Percentiles rank a stretch among this genome's conserved stretches.
These are phyloP conservation scores for Xylaria polymorpha DNA, from an alignment of 2,329 filamentous ascomycete genomes.

Conservation along the genomic window DNA sequence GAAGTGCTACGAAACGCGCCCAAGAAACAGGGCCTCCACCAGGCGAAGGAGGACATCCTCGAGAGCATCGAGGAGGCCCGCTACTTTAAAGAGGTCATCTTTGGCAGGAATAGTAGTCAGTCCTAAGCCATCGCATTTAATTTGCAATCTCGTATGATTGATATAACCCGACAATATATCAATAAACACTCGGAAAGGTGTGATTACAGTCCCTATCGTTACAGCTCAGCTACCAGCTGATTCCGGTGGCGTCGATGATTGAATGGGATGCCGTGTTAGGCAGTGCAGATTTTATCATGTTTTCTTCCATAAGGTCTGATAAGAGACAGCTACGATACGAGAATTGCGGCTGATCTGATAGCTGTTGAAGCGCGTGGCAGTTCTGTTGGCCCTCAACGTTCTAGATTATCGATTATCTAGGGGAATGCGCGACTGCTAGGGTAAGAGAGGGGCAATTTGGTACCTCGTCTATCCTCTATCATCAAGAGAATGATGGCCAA, in stretches of 20 bases:
- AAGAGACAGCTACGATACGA: constrained; percentile 2
- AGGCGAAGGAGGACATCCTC: constrained; percentile 88
- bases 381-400: constrained; percentile 36
- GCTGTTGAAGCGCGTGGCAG: constrained; percentile 36
- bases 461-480: too few species aligned
- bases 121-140: neutral
- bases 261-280: neutral
- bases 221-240: neutral
- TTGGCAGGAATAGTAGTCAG: constrained; percentile 52
- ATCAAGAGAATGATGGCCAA: too few species aligned
- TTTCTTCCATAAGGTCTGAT: neutral
- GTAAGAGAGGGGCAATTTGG: constrained; percentile 4
- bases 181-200: neutral
- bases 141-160: neutral
- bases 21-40: constrained; percentile 79
- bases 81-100: constrained; percentile 81
- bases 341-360: neutral
- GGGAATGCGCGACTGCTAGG: neutral
- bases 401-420: too few species aligned
- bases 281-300: neutral
- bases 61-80: constrained; percentile 94
- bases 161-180: constrained; percentile 1
- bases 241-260: neutral
- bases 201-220: neutral
- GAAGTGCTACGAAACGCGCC: constrained; percentile 72